Percentiles rank a stretch among this genome's conserved stretches.
Conservation (phyloP, 2,329 filamentous ascomycete species). For the Apiospora marii region DNA sequence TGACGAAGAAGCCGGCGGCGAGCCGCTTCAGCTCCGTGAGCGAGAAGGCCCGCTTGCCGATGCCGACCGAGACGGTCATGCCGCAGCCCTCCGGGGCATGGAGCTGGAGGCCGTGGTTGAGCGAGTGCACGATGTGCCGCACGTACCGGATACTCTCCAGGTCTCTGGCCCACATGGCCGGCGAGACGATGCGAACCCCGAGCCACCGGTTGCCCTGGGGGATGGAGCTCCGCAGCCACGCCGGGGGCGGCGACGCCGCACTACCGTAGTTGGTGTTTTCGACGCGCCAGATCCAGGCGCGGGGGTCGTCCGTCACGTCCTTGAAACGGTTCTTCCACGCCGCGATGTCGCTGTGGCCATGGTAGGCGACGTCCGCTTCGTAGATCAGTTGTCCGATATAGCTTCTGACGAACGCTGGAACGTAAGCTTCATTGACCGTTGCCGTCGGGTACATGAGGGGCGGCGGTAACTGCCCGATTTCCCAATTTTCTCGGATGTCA, state of each 20-base stretch:
- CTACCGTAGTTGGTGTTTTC: not conserved
- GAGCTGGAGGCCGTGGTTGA: not conserved
- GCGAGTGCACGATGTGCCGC: not conserved
- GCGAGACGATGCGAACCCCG: not conserved
- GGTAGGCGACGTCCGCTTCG: not conserved
- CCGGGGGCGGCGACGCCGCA: not conserved
- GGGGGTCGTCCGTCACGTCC: not conserved
- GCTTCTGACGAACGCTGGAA: not conserved
- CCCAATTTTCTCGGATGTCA: not conserved
- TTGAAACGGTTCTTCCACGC: too few relatives aligned
- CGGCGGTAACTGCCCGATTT: not conserved
- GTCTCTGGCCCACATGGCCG: not conserved
- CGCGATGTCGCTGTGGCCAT: too few relatives aligned
- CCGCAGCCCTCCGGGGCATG: not conserved
- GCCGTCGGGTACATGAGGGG: not conserved
- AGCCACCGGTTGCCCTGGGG: not conserved
- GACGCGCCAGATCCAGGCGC: not conserved
- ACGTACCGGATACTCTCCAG: not conserved
- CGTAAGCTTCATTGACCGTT: not conserved
- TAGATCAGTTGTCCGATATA: not conserved
- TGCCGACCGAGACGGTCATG: constrained; percentile 13
- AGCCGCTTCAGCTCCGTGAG: not conserved
- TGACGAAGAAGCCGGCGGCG: not conserved
- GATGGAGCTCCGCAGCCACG: not conserved
- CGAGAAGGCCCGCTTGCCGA: not conserved